These are phyloP conservation scores for Elsinoe arachidis DNA, from an alignment of 2,329 filamentous ascomycete species.

Conservation along the genomic window DNA sequence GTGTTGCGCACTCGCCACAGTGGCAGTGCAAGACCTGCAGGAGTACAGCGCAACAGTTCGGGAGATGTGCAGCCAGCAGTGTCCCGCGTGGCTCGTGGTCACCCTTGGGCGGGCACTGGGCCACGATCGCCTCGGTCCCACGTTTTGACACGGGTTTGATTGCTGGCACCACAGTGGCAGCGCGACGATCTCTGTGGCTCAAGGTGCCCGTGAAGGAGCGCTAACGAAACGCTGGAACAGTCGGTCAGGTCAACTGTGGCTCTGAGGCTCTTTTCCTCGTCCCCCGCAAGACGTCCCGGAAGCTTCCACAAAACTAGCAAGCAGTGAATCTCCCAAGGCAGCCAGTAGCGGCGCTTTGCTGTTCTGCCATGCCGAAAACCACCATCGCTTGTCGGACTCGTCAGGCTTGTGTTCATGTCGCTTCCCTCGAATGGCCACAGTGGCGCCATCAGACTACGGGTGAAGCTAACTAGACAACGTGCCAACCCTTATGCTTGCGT, in stretches of 20 bases:
- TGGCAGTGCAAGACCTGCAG: constrained; percentile 7
- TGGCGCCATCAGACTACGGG: neutral
- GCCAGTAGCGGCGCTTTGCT: constrained; percentile 10
- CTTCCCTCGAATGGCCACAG: neutral
- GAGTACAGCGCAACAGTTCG: constrained; percentile 2
- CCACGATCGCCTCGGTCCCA: constrained; percentile 12
- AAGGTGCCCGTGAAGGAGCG: neutral
- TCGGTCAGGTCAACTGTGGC: constrained; percentile 11
- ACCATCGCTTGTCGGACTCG: neutral
- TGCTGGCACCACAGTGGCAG: neutral
- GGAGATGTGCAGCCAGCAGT: neutral
- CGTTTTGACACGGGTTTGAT: constrained; percentile 9
- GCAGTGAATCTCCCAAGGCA: constrained; percentile 5
- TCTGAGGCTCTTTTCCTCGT: neutral
- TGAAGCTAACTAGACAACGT: neutral
- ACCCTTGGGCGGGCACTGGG: neutral
- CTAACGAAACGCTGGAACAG: constrained; percentile 13
- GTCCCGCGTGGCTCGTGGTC: constrained; percentile 7
- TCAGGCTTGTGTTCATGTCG: neutral
- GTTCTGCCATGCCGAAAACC: neutral
- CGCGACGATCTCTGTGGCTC: constrained; percentile 10
- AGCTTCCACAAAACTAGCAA: neutral
- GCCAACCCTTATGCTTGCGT: constrained; percentile 10
- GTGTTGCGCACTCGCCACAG: constrained; percentile 12
- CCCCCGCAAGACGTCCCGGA: constrained; percentile 6